A percentile compares a stretch with the other conserved stretches of the same genome.
Conservation (phyloP, 768 basidiomycete species). For the Naematelia encephala region DNA sequence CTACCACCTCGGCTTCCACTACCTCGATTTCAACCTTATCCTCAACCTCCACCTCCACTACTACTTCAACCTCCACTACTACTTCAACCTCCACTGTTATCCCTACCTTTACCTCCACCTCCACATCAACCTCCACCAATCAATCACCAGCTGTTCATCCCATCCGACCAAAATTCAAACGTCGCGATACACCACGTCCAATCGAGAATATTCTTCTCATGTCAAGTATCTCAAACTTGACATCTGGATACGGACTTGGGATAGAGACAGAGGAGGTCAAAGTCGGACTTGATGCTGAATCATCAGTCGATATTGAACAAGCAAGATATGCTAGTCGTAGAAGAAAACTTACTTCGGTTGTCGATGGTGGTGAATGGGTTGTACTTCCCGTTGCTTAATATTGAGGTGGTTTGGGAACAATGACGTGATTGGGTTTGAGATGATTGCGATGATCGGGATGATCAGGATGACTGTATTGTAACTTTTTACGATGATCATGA, state of each 20-base stretch:
- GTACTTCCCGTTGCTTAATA: neutral
- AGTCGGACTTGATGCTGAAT: no score
- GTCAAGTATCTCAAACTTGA: neutral
- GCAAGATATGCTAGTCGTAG: no score
- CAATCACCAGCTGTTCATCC: neutral
- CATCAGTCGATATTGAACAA: no score
- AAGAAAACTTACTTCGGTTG: neutral
- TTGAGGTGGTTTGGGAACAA: no score
- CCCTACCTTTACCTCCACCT: neutral
- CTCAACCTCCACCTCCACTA: conserved; percentile 10
- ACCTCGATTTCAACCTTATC: conserved; percentile 3
- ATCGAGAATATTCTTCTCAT: neutral
- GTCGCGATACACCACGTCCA: neutral
- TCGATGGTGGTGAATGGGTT: neutral
- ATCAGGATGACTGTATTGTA: neutral
- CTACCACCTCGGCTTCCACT: conserved; percentile 1
- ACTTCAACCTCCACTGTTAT: neutral
- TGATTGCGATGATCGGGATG: neutral
- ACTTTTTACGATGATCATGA: neutral
- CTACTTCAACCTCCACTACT: neutral
- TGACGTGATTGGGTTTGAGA: neutral
- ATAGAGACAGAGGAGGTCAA: no score
- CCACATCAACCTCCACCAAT: neutral
- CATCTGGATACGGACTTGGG: no score
- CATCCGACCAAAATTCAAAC: neutral